Conservation (phyloP, 768 basidiomycete genomes). For the Rossbeevera mucosa region DNA sequence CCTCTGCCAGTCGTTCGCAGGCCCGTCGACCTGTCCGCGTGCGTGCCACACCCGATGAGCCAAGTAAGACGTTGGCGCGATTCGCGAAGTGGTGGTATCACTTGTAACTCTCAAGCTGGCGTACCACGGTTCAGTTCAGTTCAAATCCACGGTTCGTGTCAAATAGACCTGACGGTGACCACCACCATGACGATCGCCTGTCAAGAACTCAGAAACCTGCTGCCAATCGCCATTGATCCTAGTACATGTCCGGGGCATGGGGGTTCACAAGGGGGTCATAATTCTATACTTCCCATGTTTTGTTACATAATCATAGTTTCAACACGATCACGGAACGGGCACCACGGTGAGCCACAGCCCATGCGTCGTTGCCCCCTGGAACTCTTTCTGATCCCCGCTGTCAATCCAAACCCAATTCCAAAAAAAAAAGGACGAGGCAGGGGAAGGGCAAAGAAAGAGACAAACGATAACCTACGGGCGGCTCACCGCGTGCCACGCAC, state of each 20-base stretch:
- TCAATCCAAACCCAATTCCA: background rate
- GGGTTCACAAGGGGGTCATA: background rate
- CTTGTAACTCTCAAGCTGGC: too few relatives aligned
- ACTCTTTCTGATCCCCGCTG: background rate
- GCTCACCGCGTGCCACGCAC: background rate
- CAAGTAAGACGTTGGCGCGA: too few relatives aligned
- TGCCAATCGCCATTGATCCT: background rate
- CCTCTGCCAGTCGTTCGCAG: background rate
- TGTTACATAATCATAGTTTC: background rate
- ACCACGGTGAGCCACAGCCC: background rate
- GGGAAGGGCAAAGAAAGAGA: background rate
- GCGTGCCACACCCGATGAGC: too few relatives aligned
- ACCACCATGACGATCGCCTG: background rate
- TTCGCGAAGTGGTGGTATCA: too few relatives aligned
- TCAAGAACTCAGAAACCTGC: background rate
- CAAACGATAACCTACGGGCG: background rate
- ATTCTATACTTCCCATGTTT: background rate
- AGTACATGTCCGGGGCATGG: background rate
- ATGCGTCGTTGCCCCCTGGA: background rate
- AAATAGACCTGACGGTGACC: background rate
- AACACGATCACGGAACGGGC: background rate
- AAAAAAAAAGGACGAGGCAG: background rate
- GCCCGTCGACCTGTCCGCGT: background rate
- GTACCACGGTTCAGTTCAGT: background rate
- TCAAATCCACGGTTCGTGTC: background rate